Conservation (phyloP, 306 rosid genomes). For the Bauhinia variegata region DNA sequence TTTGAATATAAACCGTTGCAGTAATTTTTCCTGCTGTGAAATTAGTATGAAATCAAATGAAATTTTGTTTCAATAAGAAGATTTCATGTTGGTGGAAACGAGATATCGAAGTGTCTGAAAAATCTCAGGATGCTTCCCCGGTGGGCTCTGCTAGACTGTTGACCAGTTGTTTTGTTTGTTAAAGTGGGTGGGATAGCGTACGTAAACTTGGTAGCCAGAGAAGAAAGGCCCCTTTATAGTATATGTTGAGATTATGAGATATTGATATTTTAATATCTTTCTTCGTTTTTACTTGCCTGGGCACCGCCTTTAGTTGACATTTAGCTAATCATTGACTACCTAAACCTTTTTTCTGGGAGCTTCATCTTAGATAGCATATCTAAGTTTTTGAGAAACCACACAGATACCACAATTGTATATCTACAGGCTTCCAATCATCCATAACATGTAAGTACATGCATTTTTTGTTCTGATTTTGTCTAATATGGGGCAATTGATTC, state of each 20-base stretch:
- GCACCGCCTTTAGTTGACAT: slow-evolving; percentile 3
- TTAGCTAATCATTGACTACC: background rate
- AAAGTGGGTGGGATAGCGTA: no score
- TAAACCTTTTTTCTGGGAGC: background rate
- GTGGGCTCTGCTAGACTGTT: background rate
- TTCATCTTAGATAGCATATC: background rate
- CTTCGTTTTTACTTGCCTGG: background rate
- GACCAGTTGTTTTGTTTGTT: background rate
- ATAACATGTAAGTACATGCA: background rate
- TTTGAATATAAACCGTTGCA: background rate
- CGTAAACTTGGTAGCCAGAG: no score
- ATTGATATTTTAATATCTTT: no score
- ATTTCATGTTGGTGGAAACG: no score
- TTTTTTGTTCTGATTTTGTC: background rate
- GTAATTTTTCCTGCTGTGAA: background rate
- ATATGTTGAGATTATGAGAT: no score
- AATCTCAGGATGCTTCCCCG: slow-evolving; percentile 1
- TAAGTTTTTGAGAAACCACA: background rate
- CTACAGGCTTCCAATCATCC: background rate
- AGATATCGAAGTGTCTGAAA: background rate
- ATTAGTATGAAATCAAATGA: background rate
- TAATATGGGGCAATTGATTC: background rate
- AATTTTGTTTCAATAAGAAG: background rate
- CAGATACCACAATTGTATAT: background rate
- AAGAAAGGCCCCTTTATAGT: background rate